Evolutionary conservation across 192 early-diverging fungal genomes (phyloP), one percentile per base, ranked within the genome.

Genomic region (Entomortierella beljakovae): DNA sequence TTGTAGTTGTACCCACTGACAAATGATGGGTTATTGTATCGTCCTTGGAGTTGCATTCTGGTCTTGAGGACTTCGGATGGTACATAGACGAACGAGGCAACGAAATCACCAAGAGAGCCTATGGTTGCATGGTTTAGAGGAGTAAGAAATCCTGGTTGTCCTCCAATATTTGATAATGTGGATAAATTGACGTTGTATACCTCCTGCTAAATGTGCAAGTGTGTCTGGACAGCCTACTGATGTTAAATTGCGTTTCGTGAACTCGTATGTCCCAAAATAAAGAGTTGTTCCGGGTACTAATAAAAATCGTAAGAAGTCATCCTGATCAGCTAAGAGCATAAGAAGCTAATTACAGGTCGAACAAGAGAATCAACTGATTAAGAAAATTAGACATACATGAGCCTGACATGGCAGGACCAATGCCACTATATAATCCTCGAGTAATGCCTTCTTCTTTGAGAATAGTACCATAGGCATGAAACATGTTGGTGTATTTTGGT

Each of bases 21-120:
- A 86, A 81, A 85, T 48, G 80, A 83, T 28, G 90, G 89, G 67
- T 92, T 92, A 63, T 91, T 92, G 63, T 89, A 90, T 33, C 87
- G 76, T 18, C 92, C 92, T 65, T 95, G 93, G 22, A 95, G 82
- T 61, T 95, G 93, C 73, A 95, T 84, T 29, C 93, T 85, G 2
- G 91, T 93, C 74, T 95, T 95, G 52, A 93, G 70, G 11, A 88
- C 87, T 57, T 88, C 87, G 11, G 87, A 88, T 16, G 87, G 87
- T 1, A 88, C 87, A 68, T 88, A 88, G 20, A 88, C 80, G 60
- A 84, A 58, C n/a, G 85, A 87, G 37, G 85, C 87, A 29, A 85
- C 67, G 23, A 88, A 66, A 64, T 88, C 87, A 48, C 87, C 87
- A 15, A 88, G 57, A 0, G 87, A 87, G 43, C 81, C 80, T 82